Base-by-base conservation (phyloP, 257 asterid species). In the Jacaranda copaia region DNA sequence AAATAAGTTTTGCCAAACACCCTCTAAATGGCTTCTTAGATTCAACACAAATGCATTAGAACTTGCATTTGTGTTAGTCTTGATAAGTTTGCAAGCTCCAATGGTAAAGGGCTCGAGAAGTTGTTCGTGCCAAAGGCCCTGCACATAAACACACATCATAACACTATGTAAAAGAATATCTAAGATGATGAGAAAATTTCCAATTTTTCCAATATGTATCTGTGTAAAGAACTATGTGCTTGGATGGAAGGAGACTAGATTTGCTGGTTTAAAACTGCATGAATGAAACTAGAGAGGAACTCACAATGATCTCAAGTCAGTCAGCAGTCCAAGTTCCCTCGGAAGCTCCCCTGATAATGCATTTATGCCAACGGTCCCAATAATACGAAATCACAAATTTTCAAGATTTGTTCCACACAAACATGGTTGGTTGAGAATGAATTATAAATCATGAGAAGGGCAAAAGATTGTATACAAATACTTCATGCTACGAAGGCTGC, bases 81-180 rank as follows among this genome's bases (percentile, higher is more conserved):
- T 63, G 88, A 42, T 77, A 91, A 81, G 80, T 68, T 83, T 75
- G 97, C 98, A 42, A 93, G 88, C 77, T 83, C 91, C 25, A 84
- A 35, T 67, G 95, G 98, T 67, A 93, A 79, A 79, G 96, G 80
- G 19, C 97, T 95, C 70, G 97, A 88, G 84, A 93, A 90, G 84
- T 88, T 90, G 84, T 93, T 91, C 53, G 87, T 80, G 72, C 88
- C 49, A 25, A 91, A 69, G 20, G 77, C 53, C 75, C 97, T 93
- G 88, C 64, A 70, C 38, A 66, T 59, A 13, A 43, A 15, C 51
- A 74, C 5, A 46, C 15, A 16, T 63, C 20, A 14, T n/a, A n/a
- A n/a, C n/a, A n/a, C n/a, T n/a, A n/a, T n/a, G n/a, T n/a, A n/a
- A n/a, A n/a, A n/a, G n/a, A n/a, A n/a, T n/a, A n/a, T n/a, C n/a